Evolutionary conservation across 192 early-diverging fungal species (phyloP).

Genomic region (Backusella tuberculispora): DNA sequence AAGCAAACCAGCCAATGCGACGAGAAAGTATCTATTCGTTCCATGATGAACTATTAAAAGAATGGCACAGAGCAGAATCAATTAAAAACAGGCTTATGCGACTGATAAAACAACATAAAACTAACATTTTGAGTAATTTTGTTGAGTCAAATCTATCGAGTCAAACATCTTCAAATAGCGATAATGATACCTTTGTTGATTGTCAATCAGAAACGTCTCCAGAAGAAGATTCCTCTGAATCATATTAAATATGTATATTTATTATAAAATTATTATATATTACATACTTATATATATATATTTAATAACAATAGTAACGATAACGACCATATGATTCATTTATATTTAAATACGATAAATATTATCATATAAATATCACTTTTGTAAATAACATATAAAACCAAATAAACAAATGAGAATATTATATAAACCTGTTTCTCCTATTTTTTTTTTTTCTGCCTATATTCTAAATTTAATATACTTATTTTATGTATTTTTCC

Average conservation of each 20-base stretch:
- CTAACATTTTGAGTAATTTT: not conserved
- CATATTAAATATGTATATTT: conserved; percentile 1
- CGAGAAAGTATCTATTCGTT: conserved; percentile 26
- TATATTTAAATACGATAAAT: no score
- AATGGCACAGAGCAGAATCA: conserved; percentile 25
- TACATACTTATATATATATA: conserved; percentile 2
- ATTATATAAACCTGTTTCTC: no score
- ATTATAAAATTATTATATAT: not conserved
- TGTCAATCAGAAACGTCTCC: not conserved
- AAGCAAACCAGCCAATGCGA: conserved; percentile 18
- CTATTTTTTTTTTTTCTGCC: no score
- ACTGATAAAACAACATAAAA: not conserved
- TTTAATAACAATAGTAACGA: not conserved
- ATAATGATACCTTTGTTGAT: not conserved
- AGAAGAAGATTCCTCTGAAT: not conserved
- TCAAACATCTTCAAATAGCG: not conserved
- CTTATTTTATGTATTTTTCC: not conserved
- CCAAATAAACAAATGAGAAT: no score
- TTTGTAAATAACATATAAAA: no score
- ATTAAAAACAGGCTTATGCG: conserved; percentile 7
- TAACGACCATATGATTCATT: no score
- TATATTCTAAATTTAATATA: no score
- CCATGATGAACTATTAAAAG: conserved; percentile 18
- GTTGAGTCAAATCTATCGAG: not conserved
- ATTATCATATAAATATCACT: no score